Evolutionary conservation across 768 basidiomycete genomes (phyloP).

Genomic region (Termitomyces sp.): DNA sequence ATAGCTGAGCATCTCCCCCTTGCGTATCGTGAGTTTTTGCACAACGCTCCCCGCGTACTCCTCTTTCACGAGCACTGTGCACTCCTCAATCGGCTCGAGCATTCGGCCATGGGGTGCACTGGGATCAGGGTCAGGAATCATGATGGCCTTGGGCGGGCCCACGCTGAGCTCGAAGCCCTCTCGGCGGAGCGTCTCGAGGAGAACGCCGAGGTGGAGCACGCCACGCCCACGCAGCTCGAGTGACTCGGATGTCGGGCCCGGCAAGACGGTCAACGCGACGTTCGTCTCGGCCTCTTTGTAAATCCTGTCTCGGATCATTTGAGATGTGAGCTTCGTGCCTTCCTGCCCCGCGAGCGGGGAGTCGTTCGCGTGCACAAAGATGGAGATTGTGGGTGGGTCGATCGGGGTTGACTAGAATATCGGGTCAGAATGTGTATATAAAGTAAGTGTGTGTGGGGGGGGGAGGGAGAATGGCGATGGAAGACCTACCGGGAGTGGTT

Average conservation of each 20-base stretch:
- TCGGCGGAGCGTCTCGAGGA: conserved; percentile 41
- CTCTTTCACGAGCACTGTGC: conserved; percentile 38
- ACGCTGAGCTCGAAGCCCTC: conserved; percentile 44
- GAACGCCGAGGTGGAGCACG: conserved; percentile 45
- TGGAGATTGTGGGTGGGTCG: conserved; percentile 45
- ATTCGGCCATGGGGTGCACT: conserved; percentile 21
- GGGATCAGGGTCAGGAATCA: conserved; percentile 36
- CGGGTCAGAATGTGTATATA: background rate
- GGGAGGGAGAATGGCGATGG: too few species aligned
- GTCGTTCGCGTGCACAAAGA: conserved; percentile 41
- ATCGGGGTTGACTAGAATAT: conserved; percentile 34
- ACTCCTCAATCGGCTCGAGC: conserved; percentile 44
- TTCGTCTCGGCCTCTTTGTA: conserved; percentile 48
- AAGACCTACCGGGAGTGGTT: conserved; percentile 30
- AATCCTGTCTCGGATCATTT: conserved; percentile 41
- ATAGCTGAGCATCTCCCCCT: conserved; percentile 41
- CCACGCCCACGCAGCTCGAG: conserved; percentile 44
- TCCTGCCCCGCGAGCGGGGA: conserved; percentile 40
- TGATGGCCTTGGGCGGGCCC: conserved; percentile 44
- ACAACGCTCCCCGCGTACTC: conserved; percentile 42
- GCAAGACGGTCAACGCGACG: conserved; percentile 42
- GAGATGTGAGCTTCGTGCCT: conserved; percentile 43
- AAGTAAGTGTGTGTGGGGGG: background rate
- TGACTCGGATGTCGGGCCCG: conserved; percentile 43
- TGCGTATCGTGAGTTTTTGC: conserved; percentile 45